phyloP scores from a whole-genome alignment of 2,329 filamentous ascomycete species.

The Fusarium anguioides region DNA sequence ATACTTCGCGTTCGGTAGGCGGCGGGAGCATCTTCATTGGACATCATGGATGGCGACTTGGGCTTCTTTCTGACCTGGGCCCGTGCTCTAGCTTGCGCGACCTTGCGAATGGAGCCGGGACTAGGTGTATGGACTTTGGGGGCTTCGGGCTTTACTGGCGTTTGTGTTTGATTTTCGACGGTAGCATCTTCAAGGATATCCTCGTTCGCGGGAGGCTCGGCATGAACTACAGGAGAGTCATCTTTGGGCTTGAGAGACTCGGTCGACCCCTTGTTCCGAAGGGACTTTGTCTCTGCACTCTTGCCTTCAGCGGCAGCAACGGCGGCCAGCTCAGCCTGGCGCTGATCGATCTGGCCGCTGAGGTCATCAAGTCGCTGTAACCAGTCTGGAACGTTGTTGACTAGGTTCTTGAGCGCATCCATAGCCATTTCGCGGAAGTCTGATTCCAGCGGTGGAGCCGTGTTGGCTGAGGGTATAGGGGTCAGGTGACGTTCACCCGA shows the following conservation, averaged over 20 bases:
- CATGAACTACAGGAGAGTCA: constrained; percentile 45
- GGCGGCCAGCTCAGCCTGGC: constrained; percentile 69
- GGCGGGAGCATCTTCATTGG: constrained; percentile 58
- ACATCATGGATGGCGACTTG: constrained; percentile 64
- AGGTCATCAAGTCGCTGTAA: constrained; percentile 68
- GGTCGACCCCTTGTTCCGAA: constrained; percentile 64
- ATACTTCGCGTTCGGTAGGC: constrained; percentile 78
- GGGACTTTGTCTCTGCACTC: constrained; percentile 52
- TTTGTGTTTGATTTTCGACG: constrained; percentile 11
- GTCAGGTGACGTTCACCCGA: constrained; percentile 49
- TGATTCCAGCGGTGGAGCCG: constrained; percentile 45
- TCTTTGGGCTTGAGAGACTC: constrained; percentile 64
- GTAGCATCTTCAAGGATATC: constrained; percentile 36
- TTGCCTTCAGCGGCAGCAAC: constrained; percentile 50
- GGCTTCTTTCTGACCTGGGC: constrained; percentile 62
- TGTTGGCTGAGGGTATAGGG: constrained; percentile 43
- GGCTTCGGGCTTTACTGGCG: constrained; percentile 46
- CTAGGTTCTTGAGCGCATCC: constrained; percentile 67
- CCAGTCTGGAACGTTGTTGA: constrained; percentile 70
- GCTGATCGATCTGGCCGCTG: constrained; percentile 69
- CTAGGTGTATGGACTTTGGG: constrained; percentile 36
- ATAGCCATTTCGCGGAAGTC: constrained; percentile 56
- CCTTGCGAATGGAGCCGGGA: constrained; percentile 47
- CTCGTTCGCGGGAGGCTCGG: constrained; percentile 27
- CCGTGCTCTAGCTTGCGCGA: constrained; percentile 55